phyloP scores from a whole-genome alignment of 306 rosid species.

The Carpinus fangiana region DNA sequence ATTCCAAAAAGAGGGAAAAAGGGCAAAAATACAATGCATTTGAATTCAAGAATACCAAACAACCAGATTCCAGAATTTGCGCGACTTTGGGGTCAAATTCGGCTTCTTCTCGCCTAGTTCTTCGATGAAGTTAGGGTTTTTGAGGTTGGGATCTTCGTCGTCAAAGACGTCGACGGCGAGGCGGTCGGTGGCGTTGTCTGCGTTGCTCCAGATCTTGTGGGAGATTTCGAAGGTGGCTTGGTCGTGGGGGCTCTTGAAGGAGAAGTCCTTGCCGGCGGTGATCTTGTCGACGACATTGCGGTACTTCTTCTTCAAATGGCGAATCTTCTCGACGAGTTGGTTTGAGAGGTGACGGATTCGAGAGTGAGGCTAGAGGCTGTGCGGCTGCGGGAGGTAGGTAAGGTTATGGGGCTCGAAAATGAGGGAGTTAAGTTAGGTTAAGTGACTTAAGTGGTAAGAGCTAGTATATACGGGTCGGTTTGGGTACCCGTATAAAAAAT shows the following conservation, averaged over 20 bases:
- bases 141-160: constrained; percentile 63
- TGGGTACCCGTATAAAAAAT: no score
- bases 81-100: constrained; percentile 28
- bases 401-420: no score
- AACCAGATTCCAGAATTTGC: constrained; percentile 23
- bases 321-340: constrained; percentile 71
- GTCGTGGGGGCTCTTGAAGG: constrained; percentile 67
- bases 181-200: constrained; percentile 18
- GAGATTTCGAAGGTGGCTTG: constrained; percentile 69
- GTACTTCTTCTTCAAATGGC: constrained; percentile 76
- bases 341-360: not conserved
- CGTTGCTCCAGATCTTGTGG: constrained; percentile 62
- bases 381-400: no score
- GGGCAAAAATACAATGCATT: no score
- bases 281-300: constrained; percentile 40
- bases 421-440: no score
- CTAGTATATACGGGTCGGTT: no score
- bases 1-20: no score
- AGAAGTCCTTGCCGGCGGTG: constrained; percentile 49
- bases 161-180: constrained; percentile 51
- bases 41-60: no score
- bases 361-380: no score
- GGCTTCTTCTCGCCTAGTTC: constrained; percentile 40
- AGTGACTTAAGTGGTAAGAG: no score
- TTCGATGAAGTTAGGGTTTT: constrained; percentile 41